Percentiles rank a stretch among this genome's conserved stretches.
Evolutionary conservation across 1,284 basidiomycete species (phyloP).

Genomic region (Psilocybe mexicana): DNA sequence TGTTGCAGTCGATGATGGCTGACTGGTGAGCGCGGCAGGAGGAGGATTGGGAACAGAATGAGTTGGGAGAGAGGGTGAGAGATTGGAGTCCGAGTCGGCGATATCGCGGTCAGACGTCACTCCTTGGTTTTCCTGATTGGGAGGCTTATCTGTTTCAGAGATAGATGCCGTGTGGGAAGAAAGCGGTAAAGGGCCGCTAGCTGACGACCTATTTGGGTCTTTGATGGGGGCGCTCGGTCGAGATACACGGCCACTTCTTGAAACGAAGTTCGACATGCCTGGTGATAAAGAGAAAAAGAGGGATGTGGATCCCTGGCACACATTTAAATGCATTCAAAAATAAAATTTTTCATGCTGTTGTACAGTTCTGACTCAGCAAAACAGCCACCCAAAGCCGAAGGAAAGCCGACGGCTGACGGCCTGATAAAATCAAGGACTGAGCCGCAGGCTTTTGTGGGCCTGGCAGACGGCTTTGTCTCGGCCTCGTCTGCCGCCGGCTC

Average conservation of each 20-base stretch:
- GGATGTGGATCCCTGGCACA: not conserved
- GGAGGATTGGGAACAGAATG: too few species aligned
- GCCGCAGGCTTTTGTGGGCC: conserved; percentile 8
- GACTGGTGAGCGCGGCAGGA: too few species aligned
- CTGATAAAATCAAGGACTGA: conserved; percentile 2
- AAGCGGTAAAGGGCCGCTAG: not conserved
- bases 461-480: not conserved
- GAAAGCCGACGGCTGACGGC: conserved; percentile 5
- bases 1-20: too few species aligned
- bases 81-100: too few species aligned
- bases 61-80: too few species aligned
- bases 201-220: not conserved
- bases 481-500: not conserved
- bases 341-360: not conserved
- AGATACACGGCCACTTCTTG: not conserved
- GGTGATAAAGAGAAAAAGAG: too few species aligned
- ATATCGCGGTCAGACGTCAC: not conserved
- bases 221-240: not conserved
- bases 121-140: too few species aligned
- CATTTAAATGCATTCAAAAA: not conserved
- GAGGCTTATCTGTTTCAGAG: not conserved
- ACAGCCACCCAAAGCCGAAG: not conserved
- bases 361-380: not conserved
- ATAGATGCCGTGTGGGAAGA: not conserved
- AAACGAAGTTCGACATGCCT: not conserved